A percentile compares a stretch with the other conserved stretches of the same genome.
Evolutionary conservation across 129 eudicot species (phyloP).

Genomic region (Arctium minus): DNA sequence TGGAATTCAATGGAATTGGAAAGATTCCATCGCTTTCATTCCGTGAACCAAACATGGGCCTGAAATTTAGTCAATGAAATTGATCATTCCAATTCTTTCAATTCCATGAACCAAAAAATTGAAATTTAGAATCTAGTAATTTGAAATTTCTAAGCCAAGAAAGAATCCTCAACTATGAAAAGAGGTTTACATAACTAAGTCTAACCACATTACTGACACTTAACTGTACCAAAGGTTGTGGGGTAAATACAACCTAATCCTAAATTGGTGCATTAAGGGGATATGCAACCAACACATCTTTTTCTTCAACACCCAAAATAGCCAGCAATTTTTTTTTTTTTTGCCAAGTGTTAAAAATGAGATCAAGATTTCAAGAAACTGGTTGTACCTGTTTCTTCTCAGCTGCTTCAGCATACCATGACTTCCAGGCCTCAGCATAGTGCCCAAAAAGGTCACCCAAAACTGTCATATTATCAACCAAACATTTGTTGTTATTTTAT

Average conservation of each 20-base stretch:
- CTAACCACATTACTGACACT: not conserved
- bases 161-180: constrained; percentile 1
- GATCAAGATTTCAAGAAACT: constrained; percentile 21
- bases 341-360: not conserved
- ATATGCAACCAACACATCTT: constrained; percentile 16
- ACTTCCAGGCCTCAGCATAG: constrained; percentile 63
- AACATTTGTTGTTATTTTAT: constrained; percentile 19
- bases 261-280: constrained; percentile 16
- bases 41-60: no score
- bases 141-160: not conserved
- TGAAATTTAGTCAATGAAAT: no score
- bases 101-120: no score
- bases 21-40: no score
- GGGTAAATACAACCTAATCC: constrained; percentile 6
- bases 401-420: constrained; percentile 57
- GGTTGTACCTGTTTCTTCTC: constrained; percentile 38
- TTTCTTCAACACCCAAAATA: constrained; percentile 1
- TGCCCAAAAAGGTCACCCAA: constrained; percentile 47
- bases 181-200: constrained; percentile 1
- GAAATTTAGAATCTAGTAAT: not conserved
- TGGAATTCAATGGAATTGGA: no score
- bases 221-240: constrained; percentile 3
- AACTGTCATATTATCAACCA: constrained; percentile 38
- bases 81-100: no score
- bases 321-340: not conserved